Evolutionary conservation across 164 flowering plant genomes (phyloP).

Genomic region (Vitis riparia): DNA sequence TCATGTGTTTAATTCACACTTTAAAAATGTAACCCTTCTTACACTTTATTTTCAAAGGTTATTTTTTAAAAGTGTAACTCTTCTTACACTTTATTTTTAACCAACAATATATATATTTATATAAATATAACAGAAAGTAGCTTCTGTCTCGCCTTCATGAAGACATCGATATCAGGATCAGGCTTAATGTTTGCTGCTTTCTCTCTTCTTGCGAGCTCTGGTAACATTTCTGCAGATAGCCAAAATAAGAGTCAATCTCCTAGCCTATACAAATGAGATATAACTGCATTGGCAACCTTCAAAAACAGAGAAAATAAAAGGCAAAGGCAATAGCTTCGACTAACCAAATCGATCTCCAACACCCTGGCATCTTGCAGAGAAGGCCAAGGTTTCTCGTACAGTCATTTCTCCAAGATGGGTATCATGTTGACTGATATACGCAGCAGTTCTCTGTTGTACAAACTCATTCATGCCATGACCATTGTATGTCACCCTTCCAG

Average conservation of each 20-base stretch:
- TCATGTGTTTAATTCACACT: too few relatives aligned
- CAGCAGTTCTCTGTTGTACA: conserved; percentile 59
- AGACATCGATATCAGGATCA: conserved; percentile 57
- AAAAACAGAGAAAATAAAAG: not conserved
- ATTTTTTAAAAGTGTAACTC: too few relatives aligned
- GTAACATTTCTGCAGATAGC: conserved; percentile 38
- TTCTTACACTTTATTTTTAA: too few relatives aligned
- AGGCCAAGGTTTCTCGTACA: conserved; percentile 59
- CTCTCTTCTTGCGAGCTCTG: conserved; percentile 53
- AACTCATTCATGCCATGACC: conserved; percentile 60
- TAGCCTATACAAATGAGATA: too few relatives aligned
- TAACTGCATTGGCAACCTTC: too few relatives aligned
- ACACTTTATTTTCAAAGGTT: too few relatives aligned
- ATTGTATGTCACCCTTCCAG: conserved; percentile 57
- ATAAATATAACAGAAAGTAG: too few relatives aligned
- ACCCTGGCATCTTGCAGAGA: conserved; percentile 62
- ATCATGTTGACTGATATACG: conserved; percentile 64
- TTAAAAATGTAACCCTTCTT: too few relatives aligned
- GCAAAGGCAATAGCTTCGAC: not conserved
- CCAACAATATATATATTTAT: too few relatives aligned
- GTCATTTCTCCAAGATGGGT: conserved; percentile 62
- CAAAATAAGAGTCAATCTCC: not conserved
- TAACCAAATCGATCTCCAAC: conserved; percentile 54
- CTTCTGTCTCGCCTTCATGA: conserved; percentile 43
- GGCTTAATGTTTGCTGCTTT: conserved; percentile 50